Evolutionary conservation across 306 rosid genomes (phyloP).

Genomic region (Quercus alba): DNA sequence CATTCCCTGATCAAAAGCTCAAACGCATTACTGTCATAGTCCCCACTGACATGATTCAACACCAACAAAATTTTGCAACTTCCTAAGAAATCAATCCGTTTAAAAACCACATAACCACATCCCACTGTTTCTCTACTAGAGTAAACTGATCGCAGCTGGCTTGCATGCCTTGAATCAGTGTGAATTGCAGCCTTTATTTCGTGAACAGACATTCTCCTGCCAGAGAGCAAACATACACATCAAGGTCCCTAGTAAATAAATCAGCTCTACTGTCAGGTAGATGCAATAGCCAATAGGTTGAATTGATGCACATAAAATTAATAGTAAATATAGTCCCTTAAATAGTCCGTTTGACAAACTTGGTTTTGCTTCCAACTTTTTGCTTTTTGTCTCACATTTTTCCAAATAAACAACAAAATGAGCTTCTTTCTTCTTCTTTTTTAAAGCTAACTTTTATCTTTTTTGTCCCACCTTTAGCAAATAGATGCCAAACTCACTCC

Average conservation of each 20-base stretch:
- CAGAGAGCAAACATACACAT: background rate
- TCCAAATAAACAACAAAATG: too few relatives aligned
- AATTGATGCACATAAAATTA: background rate
- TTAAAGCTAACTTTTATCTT: too few relatives aligned
- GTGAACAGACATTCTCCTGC: conserved; percentile 76
- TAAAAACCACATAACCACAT: conserved; percentile 50
- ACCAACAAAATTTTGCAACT: conserved; percentile 80
- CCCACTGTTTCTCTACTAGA: conserved; percentile 60
- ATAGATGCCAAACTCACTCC: too few relatives aligned
- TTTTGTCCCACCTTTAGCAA: too few relatives aligned
- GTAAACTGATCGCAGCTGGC: conserved; percentile 75
- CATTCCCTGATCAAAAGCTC: conserved; percentile 82
- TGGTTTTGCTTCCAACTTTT: too few relatives aligned
- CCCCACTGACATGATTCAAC: conserved; percentile 82
- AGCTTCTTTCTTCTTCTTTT: too few relatives aligned
- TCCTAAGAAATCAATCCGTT: conserved; percentile 76
- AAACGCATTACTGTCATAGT: conserved; percentile 84
- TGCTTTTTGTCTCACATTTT: too few relatives aligned
- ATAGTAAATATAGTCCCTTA: background rate
- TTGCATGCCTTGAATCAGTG: conserved; percentile 87
- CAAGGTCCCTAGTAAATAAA: background rate
- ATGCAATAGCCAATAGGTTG: conserved; percentile 6
- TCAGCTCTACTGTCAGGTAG: background rate
- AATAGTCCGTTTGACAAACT: too few relatives aligned
- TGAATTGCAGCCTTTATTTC: conserved; percentile 88